phyloP scores from a whole-genome alignment of 2,329 filamentous ascomycete species.

The Aspergillus persii region DNA sequence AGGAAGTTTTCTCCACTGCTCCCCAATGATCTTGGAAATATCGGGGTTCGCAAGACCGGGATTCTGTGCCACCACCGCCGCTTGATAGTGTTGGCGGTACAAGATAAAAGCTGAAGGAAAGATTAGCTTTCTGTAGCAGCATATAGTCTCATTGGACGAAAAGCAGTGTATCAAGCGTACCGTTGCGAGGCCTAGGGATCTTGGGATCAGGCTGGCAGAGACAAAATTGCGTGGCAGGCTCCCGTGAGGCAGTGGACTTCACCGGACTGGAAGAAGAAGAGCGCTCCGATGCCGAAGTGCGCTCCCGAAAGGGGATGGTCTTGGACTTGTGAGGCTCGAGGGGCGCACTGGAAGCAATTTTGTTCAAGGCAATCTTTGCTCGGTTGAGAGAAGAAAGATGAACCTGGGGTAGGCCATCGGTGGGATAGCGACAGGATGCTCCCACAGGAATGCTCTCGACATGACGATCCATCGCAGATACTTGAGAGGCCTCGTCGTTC shows the following conservation, averaged over 20 bases:
- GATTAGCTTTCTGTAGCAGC: conserved; percentile 53
- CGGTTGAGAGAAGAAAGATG: conserved; percentile 29
- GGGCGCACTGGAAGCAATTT: conserved; percentile 14
- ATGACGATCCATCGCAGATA: conserved; percentile 19
- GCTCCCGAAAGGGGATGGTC: conserved; percentile 24
- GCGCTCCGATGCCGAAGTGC: conserved; percentile 22
- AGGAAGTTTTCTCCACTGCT: conserved; percentile 80
- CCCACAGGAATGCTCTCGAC: conserved; percentile 12
- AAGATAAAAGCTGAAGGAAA: conserved; percentile 79
- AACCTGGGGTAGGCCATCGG: conserved; percentile 22
- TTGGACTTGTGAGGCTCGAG: conserved; percentile 20
- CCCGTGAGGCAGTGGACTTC: conserved; percentile 35
- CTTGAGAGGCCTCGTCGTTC: conserved; percentile 31
- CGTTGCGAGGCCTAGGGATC: conserved; percentile 69
- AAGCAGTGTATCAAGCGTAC: conserved; percentile 46
- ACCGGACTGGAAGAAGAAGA: conserved; percentile 36
- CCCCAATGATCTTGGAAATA: conserved; percentile 94
- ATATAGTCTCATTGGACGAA: conserved; percentile 13
- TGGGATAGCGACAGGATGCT: conserved; percentile 19
- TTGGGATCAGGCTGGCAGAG: conserved; percentile 70
- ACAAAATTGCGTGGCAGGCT: conserved; percentile 56
- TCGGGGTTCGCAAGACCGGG: conserved; percentile 93
- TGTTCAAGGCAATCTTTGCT: conserved; percentile 23
- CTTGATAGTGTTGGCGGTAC: conserved; percentile 91
- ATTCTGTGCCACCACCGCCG: conserved; percentile 73